phyloP scores from a whole-genome alignment of 2,329 filamentous ascomycete species.

The Fragosphaeria purpurea region DNA sequence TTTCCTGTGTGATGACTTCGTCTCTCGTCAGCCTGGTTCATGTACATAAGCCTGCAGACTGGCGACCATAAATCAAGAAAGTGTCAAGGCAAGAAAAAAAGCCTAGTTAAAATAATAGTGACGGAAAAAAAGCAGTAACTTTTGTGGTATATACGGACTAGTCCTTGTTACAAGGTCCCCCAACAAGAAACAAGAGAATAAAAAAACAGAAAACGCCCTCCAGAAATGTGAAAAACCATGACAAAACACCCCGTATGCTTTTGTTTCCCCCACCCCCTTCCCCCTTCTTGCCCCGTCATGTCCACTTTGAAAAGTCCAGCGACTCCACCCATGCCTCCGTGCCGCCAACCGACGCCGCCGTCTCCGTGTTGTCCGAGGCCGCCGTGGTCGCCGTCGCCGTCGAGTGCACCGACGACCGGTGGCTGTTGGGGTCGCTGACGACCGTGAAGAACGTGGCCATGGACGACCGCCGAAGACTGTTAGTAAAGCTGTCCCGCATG shows the following conservation, averaged over 20 bases:
- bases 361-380: constrained; percentile 39
- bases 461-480: constrained; percentile 50
- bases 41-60: too few relatives aligned
- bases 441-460: constrained; percentile 55
- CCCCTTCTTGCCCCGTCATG: too few relatives aligned
- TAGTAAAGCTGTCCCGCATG: constrained; percentile 48
- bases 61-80: too few relatives aligned
- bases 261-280: not conserved
- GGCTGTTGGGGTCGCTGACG: constrained; percentile 45
- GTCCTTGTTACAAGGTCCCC: not conserved
- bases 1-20: too few relatives aligned
- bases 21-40: too few relatives aligned
- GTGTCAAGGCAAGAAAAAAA: too few relatives aligned
- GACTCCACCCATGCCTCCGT: constrained; percentile 33
- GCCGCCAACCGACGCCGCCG: constrained; percentile 21
- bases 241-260: not conserved
- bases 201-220: not conserved
- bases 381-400: constrained; percentile 32
- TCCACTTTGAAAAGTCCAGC: constrained; percentile 41
- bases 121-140: constrained; percentile 17
- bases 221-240: too few relatives aligned
- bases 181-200: not conserved
- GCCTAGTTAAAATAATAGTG: too few relatives aligned
- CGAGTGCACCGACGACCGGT: constrained; percentile 49
- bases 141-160: constrained; percentile 26